phyloP scores from a whole-genome alignment of 805 yeast genomes.

The Starmerella powellii region DNA sequence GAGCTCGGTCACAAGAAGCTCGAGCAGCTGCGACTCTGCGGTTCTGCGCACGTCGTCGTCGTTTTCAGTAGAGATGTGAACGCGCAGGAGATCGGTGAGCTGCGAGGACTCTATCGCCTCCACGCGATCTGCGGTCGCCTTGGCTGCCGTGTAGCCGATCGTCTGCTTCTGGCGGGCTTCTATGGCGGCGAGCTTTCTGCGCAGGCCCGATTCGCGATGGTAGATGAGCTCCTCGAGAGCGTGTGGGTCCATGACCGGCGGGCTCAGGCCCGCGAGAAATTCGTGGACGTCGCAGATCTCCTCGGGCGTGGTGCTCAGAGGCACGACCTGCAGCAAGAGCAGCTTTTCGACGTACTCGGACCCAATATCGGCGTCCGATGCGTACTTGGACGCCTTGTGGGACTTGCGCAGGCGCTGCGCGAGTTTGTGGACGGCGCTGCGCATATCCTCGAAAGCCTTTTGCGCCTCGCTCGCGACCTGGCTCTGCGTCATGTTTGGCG shows the following conservation, averaged over 20 bases:
- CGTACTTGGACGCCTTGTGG: background rate
- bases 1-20: constrained; percentile 44
- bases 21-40: constrained; percentile 49
- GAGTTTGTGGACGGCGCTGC: background rate
- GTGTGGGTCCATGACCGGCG: constrained; percentile 13
- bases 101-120: constrained; percentile 39
- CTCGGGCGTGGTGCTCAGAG: too few species aligned
- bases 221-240: constrained; percentile 18
- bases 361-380: background rate
- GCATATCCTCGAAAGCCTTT: background rate
- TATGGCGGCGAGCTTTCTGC: constrained; percentile 19
- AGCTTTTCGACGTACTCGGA: constrained; percentile 8
- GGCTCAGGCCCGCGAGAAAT: background rate
- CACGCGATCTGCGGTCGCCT: constrained; percentile 29
- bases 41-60: constrained; percentile 49
- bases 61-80: constrained; percentile 44
- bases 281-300: background rate
- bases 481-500: background rate
- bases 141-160: constrained; percentile 15
- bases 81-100: constrained; percentile 42
- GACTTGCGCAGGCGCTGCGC: background rate
- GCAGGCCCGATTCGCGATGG: constrained; percentile 23
- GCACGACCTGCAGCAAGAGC: background rate
- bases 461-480: background rate
- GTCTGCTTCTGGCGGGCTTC: constrained; percentile 22